Evolutionary conservation across 257 asterid species (phyloP), one percentile per base, ranked within the genome.

Genomic region (Echites panduratus): DNA sequence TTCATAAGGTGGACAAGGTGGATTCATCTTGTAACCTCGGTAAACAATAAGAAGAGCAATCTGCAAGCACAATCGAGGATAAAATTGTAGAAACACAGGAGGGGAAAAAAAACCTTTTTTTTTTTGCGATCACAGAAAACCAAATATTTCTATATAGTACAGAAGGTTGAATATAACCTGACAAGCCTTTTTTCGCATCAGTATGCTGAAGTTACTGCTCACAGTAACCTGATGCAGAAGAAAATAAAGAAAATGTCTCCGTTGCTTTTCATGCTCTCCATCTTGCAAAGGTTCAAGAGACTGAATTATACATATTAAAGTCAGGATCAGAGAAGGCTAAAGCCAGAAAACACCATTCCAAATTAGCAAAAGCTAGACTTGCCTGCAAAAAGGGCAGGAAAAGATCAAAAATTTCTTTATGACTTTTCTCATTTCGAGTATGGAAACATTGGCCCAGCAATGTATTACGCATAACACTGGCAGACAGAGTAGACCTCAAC

Each of bases 241-340:
- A 85, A 94, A 94, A 79, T 85, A 94, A 62, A 94, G 79, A 75
- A 91, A 85, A 85, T 94, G 95, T 79, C 97, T 91, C 77, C 99
- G 82, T 77, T 91, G 97, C 79, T 88, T 90, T 86, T 91, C 99
- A 84, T 89, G 96, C 73, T 94, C 99, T 74, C 98, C 99, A 77
- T 94, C 99, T 87, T 90, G 99, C 78, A 94, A 88, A 74, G 96
- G 96, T 87, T 94, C 99, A 56, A 94, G 98, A 80, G 99, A 94
- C 99, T 94, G 90, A 75, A 63, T 13, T 24, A 56, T 3, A 68
- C 47, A 62, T 22, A 4, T 49, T 32, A 47, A 45, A 17, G 14
- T 50, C 40, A 47, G 35, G 64, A 79, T 20, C n/a, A 50, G 40
- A 29, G 17, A 54, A 44, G 44, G 58, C 24, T 24, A 79, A 78